Conservation (phyloP, 1,284 basidiomycete species). For the Acaromyces ingoldii region DNA sequence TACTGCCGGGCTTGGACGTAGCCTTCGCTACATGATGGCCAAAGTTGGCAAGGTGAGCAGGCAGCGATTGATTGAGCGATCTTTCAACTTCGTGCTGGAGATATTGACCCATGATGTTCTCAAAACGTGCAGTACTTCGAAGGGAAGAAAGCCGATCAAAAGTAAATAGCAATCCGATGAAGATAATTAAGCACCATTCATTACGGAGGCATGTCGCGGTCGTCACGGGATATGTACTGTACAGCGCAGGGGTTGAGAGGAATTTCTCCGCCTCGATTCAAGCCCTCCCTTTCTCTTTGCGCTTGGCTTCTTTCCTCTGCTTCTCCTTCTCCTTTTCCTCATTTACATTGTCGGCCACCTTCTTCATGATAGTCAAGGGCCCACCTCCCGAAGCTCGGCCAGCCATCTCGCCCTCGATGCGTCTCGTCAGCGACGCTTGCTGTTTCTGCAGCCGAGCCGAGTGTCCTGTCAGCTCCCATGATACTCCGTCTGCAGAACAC, state of each 20-base stretch:
- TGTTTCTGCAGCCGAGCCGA: slow-evolving; percentile 15
- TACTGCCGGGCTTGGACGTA: slow-evolving; percentile 43
- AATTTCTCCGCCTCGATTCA: too few species aligned
- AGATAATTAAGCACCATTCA: too few species aligned
- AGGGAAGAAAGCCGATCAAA: too few species aligned
- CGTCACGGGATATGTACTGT: too few species aligned
- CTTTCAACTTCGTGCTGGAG: too few species aligned
- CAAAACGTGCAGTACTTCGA: too few species aligned
- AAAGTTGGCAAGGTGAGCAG: slow-evolving; percentile 44
- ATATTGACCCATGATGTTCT: too few species aligned
- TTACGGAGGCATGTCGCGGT: too few species aligned
- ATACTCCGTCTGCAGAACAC: neutral
- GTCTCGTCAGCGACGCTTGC: slow-evolving; percentile 22
- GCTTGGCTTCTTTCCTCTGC: slow-evolving; percentile 12
- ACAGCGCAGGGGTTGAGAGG: too few species aligned
- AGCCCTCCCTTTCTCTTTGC: slow-evolving; percentile 4
- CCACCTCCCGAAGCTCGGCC: slow-evolving; percentile 28
- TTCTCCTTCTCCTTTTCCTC: slow-evolving; percentile 25
- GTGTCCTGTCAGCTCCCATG: neutral
- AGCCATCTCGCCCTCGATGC: slow-evolving; percentile 35
- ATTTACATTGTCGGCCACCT: slow-evolving; percentile 77
- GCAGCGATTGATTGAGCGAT: too few species aligned
- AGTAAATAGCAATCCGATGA: too few species aligned
- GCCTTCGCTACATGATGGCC: slow-evolving; percentile 38
- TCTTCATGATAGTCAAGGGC: slow-evolving; percentile 72